A percentile compares a stretch with the other conserved stretches of the same genome.
phyloP scores from a whole-genome alignment of 805 yeast genomes.

The Maudiozyma saulgeensis region DNA sequence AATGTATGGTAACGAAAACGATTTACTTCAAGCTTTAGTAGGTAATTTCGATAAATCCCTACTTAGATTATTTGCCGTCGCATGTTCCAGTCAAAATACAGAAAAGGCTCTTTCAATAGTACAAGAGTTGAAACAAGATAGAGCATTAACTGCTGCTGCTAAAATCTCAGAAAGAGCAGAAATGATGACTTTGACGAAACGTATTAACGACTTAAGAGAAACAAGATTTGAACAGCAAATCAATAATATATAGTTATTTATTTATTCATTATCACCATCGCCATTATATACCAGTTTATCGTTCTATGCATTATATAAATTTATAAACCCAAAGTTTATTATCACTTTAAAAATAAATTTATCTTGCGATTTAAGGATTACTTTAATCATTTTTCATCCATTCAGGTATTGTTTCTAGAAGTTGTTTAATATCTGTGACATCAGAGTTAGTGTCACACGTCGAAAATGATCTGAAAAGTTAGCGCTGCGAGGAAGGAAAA shows the following conservation, averaged over 20 bases:
- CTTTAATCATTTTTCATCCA: too few species aligned
- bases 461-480: conserved; percentile 8
- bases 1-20: conserved; percentile 38
- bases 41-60: conserved; percentile 64
- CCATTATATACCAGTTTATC: too few species aligned
- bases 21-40: conserved; percentile 43
- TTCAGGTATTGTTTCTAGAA: too few species aligned
- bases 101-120: conserved; percentile 64
- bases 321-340: too few species aligned
- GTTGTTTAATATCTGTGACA: neutral
- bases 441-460: conserved; percentile 5
- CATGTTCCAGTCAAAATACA: conserved; percentile 58
- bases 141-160: conserved; percentile 74
- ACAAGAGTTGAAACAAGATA: conserved; percentile 59
- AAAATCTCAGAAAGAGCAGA: conserved; percentile 74
- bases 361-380: too few species aligned
- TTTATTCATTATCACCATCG: neutral
- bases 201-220: conserved; percentile 47
- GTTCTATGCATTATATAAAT: too few species aligned
- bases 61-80: conserved; percentile 62
- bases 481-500: conserved; percentile 1
- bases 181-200: conserved; percentile 41
- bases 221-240: conserved; percentile 23
- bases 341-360: too few species aligned
- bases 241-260: conserved; percentile 7